Evolutionary conservation across 148 eudicot species (phyloP), one percentile per base, ranked within the genome.

Genomic region (Selenicereus undatus): DNA sequence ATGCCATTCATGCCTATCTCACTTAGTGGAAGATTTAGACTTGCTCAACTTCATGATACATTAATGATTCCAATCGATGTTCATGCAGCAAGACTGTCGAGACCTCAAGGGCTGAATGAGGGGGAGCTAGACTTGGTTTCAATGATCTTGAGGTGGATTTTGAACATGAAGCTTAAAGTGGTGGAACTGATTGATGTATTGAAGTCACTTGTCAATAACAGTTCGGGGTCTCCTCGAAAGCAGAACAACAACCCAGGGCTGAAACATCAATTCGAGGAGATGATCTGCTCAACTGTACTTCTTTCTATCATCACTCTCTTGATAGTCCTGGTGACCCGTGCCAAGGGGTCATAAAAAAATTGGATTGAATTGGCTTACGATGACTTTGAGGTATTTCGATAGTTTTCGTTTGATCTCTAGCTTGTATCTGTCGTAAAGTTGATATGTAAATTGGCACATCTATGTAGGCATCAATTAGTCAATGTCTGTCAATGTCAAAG

Each of bases 241-340:
- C 81, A 83, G 45, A 84, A 68, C 36, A 52, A 29, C 17, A 81
- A 32, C 35, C 29, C 82, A 4, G 82, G 81, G 62, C 73, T 50
- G 54, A 52, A 43, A 11, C 80, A 77, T 58, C 75, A 58, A 11
- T 65, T 91, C 72, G 87, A 86, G 68, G 89, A 83, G 58, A 78
- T 84, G 32, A 72, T 90, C 24, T 60, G 82, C 27, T 82, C 90
- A 3, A 86, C 91, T 0, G 71, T 91, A 54, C 87, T 91, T 20
- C 85, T 91, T 36, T 86, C 91, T 1, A 74, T 83, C 32, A 35
- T 90, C 42, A 83, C 88, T 70, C 81, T 89, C 64, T 51, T 90
- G 85, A 85, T 91, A 29, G 93, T 88, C 74, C 80, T 90, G 8
- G 86, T 86, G 35, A 89, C 87, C 39, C 86, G 91, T 18, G 86